phyloP scores from a whole-genome alignment of 2,329 filamentous ascomycete genomes.

The Elsinoe perseae region DNA sequence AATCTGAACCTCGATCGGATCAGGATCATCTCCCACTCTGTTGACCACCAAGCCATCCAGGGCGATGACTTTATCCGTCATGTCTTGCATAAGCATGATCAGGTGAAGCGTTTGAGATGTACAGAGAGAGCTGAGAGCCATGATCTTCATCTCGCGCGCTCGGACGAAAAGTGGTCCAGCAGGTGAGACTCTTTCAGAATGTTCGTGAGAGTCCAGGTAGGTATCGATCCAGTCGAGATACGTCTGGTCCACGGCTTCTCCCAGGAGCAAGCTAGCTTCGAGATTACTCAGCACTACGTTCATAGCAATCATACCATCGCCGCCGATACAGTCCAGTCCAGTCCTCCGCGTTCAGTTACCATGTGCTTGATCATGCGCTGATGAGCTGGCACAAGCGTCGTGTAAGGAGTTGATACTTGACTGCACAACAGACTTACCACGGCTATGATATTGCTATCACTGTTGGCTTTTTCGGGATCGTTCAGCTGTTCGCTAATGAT shows the following conservation, averaged over 20 bases:
- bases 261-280: background rate
- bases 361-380: constrained; percentile 25
- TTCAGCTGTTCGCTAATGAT: constrained; percentile 26
- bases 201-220: background rate
- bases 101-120: background rate
- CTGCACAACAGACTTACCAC: constrained; percentile 27
- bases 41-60: background rate
- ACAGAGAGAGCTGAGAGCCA: background rate
- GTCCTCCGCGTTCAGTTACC: constrained; percentile 25
- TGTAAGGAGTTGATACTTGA: constrained; percentile 27
- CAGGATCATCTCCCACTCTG: background rate
- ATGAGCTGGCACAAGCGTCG: constrained; percentile 23
- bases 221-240: background rate
- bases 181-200: background rate
- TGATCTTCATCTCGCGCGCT: background rate
- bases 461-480: constrained; percentile 21
- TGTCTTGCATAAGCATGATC: background rate
- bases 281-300: constrained; percentile 4
- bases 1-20: background rate
- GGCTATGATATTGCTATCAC: constrained; percentile 27
- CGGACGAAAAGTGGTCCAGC: background rate
- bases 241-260: background rate
- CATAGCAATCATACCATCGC: constrained; percentile 18
- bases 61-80: background rate
- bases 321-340: constrained; percentile 24